Percentiles rank a stretch among this genome's conserved stretches.
Conservation (phyloP, 768 basidiomycete species). For the Chalciporus sphaerocephalus region DNA sequence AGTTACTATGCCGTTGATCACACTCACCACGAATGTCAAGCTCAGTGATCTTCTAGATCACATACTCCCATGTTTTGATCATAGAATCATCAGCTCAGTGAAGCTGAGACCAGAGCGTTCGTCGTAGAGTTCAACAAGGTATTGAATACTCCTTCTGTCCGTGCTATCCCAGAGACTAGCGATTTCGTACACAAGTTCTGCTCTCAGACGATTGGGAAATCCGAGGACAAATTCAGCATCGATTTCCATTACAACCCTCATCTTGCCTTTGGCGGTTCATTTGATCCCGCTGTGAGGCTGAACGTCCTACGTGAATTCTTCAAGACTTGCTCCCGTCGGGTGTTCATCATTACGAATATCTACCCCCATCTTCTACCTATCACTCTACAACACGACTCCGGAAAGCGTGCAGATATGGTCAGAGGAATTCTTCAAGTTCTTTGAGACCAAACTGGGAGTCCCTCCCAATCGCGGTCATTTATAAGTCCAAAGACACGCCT, state of each 20-base stretch:
- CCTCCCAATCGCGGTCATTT: constrained; percentile 55
- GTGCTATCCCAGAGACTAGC: background rate
- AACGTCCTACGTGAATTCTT: background rate
- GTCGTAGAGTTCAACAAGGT: constrained; percentile 4
- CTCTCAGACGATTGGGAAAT: constrained; percentile 48
- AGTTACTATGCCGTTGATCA: constrained; percentile 31
- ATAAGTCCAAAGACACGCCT: constrained; percentile 21
- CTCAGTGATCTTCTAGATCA: constrained; percentile 6
- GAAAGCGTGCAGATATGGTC: constrained; percentile 49
- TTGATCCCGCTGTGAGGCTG: constrained; percentile 59
- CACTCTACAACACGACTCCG: constrained; percentile 51
- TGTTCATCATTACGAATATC: too few species aligned
- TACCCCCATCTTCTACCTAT: constrained; percentile 35
- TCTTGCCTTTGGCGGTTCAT: constrained; percentile 52
- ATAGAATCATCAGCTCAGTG: constrained; percentile 1
- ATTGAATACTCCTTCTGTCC: background rate
- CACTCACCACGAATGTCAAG: constrained; percentile 35
- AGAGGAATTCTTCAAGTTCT: constrained; percentile 48
- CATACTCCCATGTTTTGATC: background rate
- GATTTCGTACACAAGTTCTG: constrained; percentile 24
- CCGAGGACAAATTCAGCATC: constrained; percentile 48
- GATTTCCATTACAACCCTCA: constrained; percentile 51
- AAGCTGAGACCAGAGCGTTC: constrained; percentile 1
- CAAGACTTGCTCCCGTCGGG: background rate
- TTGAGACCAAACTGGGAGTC: constrained; percentile 48